Conservation (phyloP, 352 stramenopile species). For the Pythium sp. region DNA sequence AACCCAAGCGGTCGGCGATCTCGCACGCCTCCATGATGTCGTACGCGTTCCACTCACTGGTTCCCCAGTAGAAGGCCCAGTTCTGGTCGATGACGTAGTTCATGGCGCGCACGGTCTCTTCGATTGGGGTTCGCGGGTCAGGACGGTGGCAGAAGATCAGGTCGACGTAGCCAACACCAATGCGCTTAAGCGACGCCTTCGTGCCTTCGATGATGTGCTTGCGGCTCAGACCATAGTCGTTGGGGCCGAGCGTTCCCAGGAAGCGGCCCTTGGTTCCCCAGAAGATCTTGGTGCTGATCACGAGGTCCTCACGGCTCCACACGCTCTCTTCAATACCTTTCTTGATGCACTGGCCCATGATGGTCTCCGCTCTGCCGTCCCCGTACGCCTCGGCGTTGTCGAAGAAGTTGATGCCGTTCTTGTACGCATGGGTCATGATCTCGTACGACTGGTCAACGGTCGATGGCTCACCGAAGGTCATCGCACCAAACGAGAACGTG, state of each 20-base stretch:
- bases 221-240: conserved; percentile 26
- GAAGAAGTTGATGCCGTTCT: conserved; percentile 55
- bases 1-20: conserved; percentile 31
- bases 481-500: conserved; percentile 34
- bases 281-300: conserved; percentile 64
- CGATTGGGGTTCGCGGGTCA: conserved; percentile 28
- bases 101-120: conserved; percentile 49
- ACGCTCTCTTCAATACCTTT: conserved; percentile 23
- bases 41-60: conserved; percentile 44
- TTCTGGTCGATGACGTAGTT: conserved; percentile 35
- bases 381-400: conserved; percentile 48
- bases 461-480: conserved; percentile 18
- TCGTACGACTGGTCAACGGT: conserved; percentile 23
- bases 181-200: conserved; percentile 34
- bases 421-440: conserved; percentile 30
- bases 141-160: conserved; percentile 47
- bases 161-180: conserved; percentile 45
- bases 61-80: conserved; percentile 47
- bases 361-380: conserved; percentile 27
- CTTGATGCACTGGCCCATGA: conserved; percentile 26
- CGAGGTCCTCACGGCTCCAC: conserved; percentile 39
- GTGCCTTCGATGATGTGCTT: conserved; percentile 52
- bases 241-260: conserved; percentile 9
- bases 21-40: conserved; percentile 53
- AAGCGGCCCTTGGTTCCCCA: conserved; percentile 18